A percentile compares a stretch with the other conserved stretches of the same genome.
These are phyloP conservation scores for Nothophoma quercina DNA, from an alignment of 2,329 filamentous ascomycete species.

Conservation along the genomic window DNA sequence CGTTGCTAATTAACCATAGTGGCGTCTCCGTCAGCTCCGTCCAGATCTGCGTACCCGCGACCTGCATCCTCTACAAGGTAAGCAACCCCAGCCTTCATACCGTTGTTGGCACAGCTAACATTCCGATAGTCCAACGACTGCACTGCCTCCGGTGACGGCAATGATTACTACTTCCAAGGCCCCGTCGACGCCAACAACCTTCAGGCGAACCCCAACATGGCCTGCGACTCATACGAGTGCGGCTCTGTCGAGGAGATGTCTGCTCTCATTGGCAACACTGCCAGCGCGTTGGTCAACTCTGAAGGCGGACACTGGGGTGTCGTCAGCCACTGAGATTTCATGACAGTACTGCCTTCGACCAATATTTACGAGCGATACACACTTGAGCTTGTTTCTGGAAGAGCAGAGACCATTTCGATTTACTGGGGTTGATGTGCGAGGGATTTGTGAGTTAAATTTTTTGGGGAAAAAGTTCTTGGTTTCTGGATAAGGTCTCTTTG, in stretches of 20 bases:
- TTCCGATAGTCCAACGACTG: slow-evolving; percentile 1
- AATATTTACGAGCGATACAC: too few relatives aligned
- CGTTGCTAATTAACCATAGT: neutral
- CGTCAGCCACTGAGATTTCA: too few relatives aligned
- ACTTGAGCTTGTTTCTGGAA: too few relatives aligned
- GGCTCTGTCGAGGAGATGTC: neutral
- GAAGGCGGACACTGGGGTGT: slow-evolving; percentile 1
- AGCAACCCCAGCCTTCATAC: too few relatives aligned
- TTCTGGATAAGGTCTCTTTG: too few relatives aligned
- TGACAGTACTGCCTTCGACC: too few relatives aligned
- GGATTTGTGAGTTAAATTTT: too few relatives aligned
- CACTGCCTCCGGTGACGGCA: neutral
- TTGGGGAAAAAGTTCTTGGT: too few relatives aligned
- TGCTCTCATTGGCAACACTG: neutral
- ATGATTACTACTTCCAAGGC: slow-evolving; percentile 1
- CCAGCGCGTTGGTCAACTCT: neutral
- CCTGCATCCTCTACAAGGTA: slow-evolving; percentile 9
- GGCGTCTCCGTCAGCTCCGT: neutral
- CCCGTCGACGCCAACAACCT: slow-evolving; percentile 4
- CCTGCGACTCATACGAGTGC: slow-evolving; percentile 5
- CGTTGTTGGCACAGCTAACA: neutral
- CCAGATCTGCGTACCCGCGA: slow-evolving; percentile 7
- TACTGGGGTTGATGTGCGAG: too few relatives aligned
- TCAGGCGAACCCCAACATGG: neutral
- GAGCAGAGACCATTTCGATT: too few relatives aligned